These are phyloP conservation scores for Penicillium occitanis DNA, from an alignment of 2,329 filamentous ascomycete species.

Conservation along the genomic window DNA sequence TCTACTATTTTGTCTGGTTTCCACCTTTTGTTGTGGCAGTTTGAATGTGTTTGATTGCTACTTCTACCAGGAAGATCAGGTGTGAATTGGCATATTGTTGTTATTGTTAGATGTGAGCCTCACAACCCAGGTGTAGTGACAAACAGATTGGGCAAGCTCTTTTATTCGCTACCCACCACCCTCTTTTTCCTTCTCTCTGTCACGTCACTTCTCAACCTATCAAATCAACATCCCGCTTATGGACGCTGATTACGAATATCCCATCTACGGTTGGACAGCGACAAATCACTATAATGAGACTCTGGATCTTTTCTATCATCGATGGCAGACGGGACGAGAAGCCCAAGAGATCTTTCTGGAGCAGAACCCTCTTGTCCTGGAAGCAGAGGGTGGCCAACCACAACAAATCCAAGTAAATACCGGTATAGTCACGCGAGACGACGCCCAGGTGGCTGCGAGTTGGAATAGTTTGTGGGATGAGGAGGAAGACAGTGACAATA, in stretches of 20 bases:
- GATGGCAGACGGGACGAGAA: constrained; percentile 13
- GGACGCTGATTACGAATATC: constrained; percentile 2
- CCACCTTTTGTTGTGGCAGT: constrained; percentile 18
- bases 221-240: neutral
- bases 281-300: constrained; percentile 1
- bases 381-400: constrained; percentile 4
- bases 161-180: neutral
- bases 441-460: constrained; percentile 7
- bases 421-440: neutral
- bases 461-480: constrained; percentile 17
- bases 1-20: constrained; percentile 22
- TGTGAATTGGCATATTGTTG: neutral
- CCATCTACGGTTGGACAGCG: constrained; percentile 6
- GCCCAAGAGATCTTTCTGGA: constrained; percentile 16
- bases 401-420: constrained; percentile 1
- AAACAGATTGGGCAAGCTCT: neutral
- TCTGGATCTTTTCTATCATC: constrained; percentile 22
- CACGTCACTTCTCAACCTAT: neutral
- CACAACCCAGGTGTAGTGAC: constrained; percentile 5
- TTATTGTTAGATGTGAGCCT: neutral
- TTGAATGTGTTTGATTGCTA: constrained; percentile 2
- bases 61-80: neutral
- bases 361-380: constrained; percentile 6
- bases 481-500: neutral
- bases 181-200: neutral